Percentiles rank a stretch among this genome's conserved stretches.
These are phyloP conservation scores for Castanea sativa DNA, from an alignment of 306 rosid species.

Conservation along the genomic window DNA sequence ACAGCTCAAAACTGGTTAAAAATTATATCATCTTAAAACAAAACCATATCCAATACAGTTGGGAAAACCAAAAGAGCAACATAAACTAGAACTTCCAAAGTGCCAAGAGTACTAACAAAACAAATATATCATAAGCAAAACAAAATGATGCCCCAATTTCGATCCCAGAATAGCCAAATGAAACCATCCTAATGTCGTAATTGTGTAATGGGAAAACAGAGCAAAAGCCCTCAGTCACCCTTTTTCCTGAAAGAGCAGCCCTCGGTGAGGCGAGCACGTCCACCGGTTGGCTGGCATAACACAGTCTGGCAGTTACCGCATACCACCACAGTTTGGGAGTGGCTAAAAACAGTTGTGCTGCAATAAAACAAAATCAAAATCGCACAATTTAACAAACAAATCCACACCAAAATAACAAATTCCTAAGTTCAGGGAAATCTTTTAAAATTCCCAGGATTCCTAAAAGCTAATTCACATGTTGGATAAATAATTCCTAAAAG, in stretches of 20 bases:
- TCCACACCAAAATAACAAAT: not conserved
- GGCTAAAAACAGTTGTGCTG: constrained; percentile 59
- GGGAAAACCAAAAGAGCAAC: not conserved
- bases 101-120: not conserved
- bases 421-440: too few species aligned
- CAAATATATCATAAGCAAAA: not conserved
- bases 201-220: not conserved
- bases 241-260: constrained; percentile 58
- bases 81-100: not conserved
- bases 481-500: too few species aligned
- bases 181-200: not conserved
- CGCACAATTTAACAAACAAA: not conserved
- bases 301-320: constrained; percentile 58
- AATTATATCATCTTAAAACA: not conserved
- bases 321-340: constrained; percentile 51
- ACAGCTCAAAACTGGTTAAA: not conserved
- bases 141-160: not conserved
- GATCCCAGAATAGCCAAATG: not conserved
- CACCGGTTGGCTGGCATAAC: constrained; percentile 54
- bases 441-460: too few species aligned
- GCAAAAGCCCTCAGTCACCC: constrained; percentile 34
- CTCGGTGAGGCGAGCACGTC: constrained; percentile 49
- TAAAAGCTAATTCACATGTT: too few species aligned
- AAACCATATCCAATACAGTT: not conserved
- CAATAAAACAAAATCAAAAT: not conserved